phyloP scores from a whole-genome alignment of 768 basidiomycete genomes.

The Sarcomyxa edulis region DNA sequence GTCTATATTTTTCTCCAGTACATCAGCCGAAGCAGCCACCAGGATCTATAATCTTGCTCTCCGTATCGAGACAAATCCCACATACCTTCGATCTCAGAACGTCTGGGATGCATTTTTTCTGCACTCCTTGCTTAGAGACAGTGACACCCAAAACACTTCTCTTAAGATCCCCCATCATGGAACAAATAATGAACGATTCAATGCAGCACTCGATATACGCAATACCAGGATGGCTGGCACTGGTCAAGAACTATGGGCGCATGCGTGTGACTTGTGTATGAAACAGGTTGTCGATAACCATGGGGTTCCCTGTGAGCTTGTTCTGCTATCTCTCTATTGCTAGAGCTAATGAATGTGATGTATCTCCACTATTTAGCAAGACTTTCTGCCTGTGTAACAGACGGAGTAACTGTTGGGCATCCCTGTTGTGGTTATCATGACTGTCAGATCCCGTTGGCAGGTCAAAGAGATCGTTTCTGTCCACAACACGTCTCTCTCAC shows the following conservation, averaged over 20 bases:
- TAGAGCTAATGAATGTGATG: constrained; percentile 4
- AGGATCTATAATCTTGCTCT: constrained; percentile 20
- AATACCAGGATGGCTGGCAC: constrained; percentile 15
- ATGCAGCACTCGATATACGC: constrained; percentile 11
- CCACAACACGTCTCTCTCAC: constrained; percentile 10
- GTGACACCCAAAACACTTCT: constrained; percentile 1
- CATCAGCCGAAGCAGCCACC: constrained; percentile 20
- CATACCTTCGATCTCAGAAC: constrained; percentile 11
- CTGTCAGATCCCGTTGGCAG: constrained; percentile 16
- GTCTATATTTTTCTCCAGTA: too few relatives aligned
- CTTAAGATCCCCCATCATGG: constrained; percentile 16
- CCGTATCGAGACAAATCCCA: background rate
- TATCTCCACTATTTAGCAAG: constrained; percentile 13
- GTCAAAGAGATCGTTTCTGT: constrained; percentile 17
- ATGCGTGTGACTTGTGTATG: constrained; percentile 22
- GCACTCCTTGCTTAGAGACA: constrained; percentile 11
- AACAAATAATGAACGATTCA: constrained; percentile 12
- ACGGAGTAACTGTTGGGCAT: constrained; percentile 22
- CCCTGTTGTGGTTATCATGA: constrained; percentile 23
- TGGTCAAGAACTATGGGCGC: constrained; percentile 19
- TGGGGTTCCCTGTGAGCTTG: constrained; percentile 3
- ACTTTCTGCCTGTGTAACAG: too few relatives aligned
- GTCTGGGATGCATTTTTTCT: constrained; percentile 22
- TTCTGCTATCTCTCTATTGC: constrained; percentile 1
- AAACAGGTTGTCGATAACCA: constrained; percentile 10